Base-by-base conservation (phyloP, 805 yeast genomes). In the Hermanozyma aechmeae region DNA sequence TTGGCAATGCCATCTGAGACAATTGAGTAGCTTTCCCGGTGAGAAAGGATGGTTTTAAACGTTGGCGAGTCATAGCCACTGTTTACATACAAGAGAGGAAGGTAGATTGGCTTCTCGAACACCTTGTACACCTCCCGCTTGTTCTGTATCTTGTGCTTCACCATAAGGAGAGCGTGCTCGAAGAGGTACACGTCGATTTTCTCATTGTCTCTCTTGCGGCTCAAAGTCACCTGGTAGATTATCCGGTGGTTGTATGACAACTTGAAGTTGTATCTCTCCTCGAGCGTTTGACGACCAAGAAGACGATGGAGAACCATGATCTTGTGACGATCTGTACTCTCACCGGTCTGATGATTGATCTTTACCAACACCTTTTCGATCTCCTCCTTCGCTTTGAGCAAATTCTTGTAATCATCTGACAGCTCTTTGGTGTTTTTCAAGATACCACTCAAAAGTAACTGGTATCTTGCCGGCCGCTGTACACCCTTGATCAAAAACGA, bases 401-500 rank as follows among this genome's bases (percentile, higher is more conserved):
- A 61, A 40, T 77, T 72, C 30, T 70, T 72, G 45, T 68, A 71
- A 41, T 87, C 96, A 1, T 83, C 76, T 6, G 76, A 68, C 15
- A 75, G 81, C n/a, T 79, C 78, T 30, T 68, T 72, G 0, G 97
- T 86, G 38, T 76, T 73, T 51, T 92, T 89, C 39, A 84, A 63
- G 20, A 92, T 82, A 27, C 89, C 92, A 33, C 73, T 78, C 14
- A 89, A 65, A 33, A 92, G 65, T 28, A 92, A 60, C 39, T 94
- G 95, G 56, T 92, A 92, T 41, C 97, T 68, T 7, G 96, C 97
- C 18, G 96, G 86, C 51, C 98, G 73, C 11, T 96, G 86, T 2
- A 95, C 87, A 29, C 97, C 96, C 48, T 89, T 93, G 5, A 95
- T 84, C 39, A 92, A 66, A 47, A 86, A 92, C 0, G 97, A 92